A percentile compares a stretch with the other conserved stretches of the same genome.
Evolutionary conservation across 768 basidiomycete genomes (phyloP).

Genomic region (Lentinula detonsa): DNA sequence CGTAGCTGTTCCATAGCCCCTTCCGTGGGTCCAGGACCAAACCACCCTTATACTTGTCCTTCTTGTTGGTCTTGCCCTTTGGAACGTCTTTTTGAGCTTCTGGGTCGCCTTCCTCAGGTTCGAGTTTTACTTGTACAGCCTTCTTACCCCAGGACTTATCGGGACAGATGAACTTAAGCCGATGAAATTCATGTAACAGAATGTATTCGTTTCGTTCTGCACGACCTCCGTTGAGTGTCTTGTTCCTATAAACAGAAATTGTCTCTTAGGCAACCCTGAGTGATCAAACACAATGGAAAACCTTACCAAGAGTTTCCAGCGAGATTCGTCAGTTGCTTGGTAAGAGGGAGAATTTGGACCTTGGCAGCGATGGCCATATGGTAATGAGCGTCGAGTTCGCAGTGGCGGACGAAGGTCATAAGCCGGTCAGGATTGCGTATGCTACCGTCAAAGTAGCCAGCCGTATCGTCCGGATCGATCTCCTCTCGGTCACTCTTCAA

Average conservation of each 20-base stretch:
- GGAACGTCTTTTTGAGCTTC: slow-evolving; percentile 40
- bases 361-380: slow-evolving; percentile 96
- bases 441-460: slow-evolving; percentile 81
- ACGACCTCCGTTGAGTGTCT: slow-evolving; percentile 93
- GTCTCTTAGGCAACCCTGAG: not conserved
- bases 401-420: slow-evolving; percentile 86
- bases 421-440: slow-evolving; percentile 71
- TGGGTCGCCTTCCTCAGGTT: slow-evolving; percentile 47
- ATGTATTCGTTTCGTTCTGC: slow-evolving; percentile 99
- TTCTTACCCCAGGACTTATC: slow-evolving; percentile 91
- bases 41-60: slow-evolving; percentile 98
- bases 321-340: slow-evolving; percentile 89
- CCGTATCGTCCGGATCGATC: slow-evolving; percentile 93
- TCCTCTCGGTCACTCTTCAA: slow-evolving; percentile 85
- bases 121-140: slow-evolving; percentile 38
- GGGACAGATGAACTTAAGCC: slow-evolving; percentile 92
- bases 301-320: slow-evolving; percentile 94
- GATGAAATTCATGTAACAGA: slow-evolving; percentile 95
- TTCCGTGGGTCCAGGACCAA: slow-evolving; percentile 95
- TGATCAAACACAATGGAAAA: not conserved
- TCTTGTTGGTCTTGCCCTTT: slow-evolving; percentile 52
- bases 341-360: slow-evolving; percentile 90
- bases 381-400: slow-evolving; percentile 93
- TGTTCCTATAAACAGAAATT: slow-evolving; percentile 60
- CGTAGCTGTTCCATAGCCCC: slow-evolving; percentile 93